phyloP scores from a whole-genome alignment of 768 basidiomycete genomes.

The Glaciozyma antarctica region DNA sequence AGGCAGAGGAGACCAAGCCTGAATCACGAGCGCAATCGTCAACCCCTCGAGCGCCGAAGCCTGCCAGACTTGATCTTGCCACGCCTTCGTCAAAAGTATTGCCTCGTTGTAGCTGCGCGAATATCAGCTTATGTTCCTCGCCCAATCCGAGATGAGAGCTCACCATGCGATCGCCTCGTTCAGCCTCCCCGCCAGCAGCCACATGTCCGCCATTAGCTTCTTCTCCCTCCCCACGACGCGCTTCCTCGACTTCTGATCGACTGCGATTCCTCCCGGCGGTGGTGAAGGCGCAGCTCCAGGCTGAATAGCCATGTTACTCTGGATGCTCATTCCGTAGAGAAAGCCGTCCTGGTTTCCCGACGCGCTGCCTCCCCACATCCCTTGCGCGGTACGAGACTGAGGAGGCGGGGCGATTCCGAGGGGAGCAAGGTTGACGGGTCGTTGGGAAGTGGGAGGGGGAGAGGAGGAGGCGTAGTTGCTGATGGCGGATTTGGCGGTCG shows the following conservation, averaged over 20 bases:
- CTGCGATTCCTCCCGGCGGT: slow-evolving; percentile 16
- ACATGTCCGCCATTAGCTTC: slow-evolving; percentile 82
- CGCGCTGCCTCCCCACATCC: slow-evolving; percentile 15
- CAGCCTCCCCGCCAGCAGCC: slow-evolving; percentile 72
- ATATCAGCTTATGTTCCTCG: neutral
- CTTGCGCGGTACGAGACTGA: slow-evolving; percentile 18
- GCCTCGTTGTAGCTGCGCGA: slow-evolving; percentile 71
- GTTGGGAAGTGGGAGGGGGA: neutral
- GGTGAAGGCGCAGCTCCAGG: slow-evolving; percentile 10
- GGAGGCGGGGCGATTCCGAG: slow-evolving; percentile 22
- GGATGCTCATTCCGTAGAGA: slow-evolving; percentile 18
- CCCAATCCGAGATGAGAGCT: slow-evolving; percentile 31
- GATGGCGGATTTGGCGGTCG: slow-evolving; percentile 5
- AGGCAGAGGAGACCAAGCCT: slow-evolving; percentile 44
- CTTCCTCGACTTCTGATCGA: slow-evolving; percentile 24
- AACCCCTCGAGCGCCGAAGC: slow-evolving; percentile 78
- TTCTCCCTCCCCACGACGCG: slow-evolving; percentile 55
- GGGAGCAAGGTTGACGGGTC: slow-evolving; percentile 14
- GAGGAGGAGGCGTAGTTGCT: neutral
- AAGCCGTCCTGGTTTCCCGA: slow-evolving; percentile 22
- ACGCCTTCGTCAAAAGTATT: slow-evolving; percentile 59
- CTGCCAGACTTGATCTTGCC: slow-evolving; percentile 77
- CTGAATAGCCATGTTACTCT: slow-evolving; percentile 15
- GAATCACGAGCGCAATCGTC: slow-evolving; percentile 65
- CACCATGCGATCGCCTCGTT: slow-evolving; percentile 76